phyloP scores from a whole-genome alignment of 2,329 filamentous ascomycete genomes.

The Lojkania enalia region DNA sequence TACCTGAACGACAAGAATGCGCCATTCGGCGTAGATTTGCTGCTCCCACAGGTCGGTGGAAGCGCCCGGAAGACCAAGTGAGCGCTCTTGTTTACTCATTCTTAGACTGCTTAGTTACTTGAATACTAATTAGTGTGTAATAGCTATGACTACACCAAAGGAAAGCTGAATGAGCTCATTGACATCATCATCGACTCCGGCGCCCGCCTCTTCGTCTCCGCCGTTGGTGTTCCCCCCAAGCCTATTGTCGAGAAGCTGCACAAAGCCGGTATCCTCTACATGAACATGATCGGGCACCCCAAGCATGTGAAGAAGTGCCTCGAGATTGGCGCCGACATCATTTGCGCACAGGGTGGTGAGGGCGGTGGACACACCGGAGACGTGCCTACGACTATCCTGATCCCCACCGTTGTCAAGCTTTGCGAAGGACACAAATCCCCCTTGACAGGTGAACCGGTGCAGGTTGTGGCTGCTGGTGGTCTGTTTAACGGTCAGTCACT shows the following conservation, averaged over 20 bases:
- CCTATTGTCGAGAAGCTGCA: conserved; percentile 88
- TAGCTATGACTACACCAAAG: conserved; percentile 99
- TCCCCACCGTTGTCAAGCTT: conserved; percentile 85
- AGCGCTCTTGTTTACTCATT: not conserved
- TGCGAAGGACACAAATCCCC: conserved; percentile 81
- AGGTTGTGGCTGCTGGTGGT: conserved; percentile 91
- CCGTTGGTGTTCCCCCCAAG: conserved; percentile 90
- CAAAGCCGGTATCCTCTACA: conserved; percentile 84
- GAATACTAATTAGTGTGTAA: conserved; percentile 9
- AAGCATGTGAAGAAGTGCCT: conserved; percentile 98
- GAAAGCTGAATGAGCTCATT: conserved; percentile 88
- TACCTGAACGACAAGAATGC: conserved; percentile 87
- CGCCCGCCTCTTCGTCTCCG: conserved; percentile 92
- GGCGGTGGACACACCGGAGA: conserved; percentile 96
- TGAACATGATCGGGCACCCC: conserved; percentile 99
- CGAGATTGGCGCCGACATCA: conserved; percentile 85
- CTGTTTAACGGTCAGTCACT: conserved; percentile 91
- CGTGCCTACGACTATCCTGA: conserved; percentile 87
- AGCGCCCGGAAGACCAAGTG: conserved; percentile 93
- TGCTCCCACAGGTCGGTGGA: conserved; percentile 93
- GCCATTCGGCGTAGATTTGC: conserved; percentile 90
- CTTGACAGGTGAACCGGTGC: conserved; percentile 82
- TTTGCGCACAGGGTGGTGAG: conserved; percentile 97
- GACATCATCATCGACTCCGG: conserved; percentile 92
- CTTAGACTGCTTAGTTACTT: not conserved